Base-by-base conservation (phyloP, 176 grass and related monocot genomes). In the Ananas comosus region DNA sequence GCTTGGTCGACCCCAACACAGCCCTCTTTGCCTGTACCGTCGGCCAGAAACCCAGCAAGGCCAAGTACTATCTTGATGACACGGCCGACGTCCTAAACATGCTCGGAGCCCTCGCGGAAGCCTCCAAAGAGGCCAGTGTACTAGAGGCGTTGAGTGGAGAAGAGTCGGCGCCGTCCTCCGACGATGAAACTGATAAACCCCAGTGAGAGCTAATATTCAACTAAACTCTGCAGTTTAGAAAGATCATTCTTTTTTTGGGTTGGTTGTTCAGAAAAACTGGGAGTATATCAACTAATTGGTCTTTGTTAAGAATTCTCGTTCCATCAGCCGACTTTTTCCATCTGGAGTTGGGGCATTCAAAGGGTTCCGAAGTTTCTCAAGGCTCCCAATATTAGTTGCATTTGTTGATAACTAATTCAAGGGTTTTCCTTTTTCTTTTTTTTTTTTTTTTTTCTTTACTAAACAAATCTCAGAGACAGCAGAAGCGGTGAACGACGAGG, bases 41-140 rank as follows among this genome's bases (percentile, higher is more conserved):
- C 10, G 92, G 92, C 67, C 92, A 96, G 79, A 96, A 96, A 74
- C 92, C 92, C 22, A 96, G 92, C 83, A 96, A 92, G 72, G 92
- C 88, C n/a, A 96, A 87, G 80, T 96, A 92, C 73, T 96, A 96
- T 80, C 78, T 96, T 73, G 92, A 96, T 16, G 92, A 96, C 80
- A 96, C 92, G 29, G 85, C 69, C 49, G 92, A 96, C 67, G 92
- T 96, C 17, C 53, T 89, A 70, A 96, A 51, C 67, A 96, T 96
- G 92, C 81, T 96, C 49, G 79, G 82, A 9, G 65, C 76, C 48
- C 76, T 96, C 17, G 86, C 86, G 11, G 79, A 92, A 76, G 83
- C 83, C 64, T 87, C 86, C 65, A 86, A 89, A 48, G 13, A 50
- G 51, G 29, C 50, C 59, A 50, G 57, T 22, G 18, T 2, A 12